Conservation (phyloP, 805 yeast genomes). For the Saccharomycopsis sp. region DNA sequence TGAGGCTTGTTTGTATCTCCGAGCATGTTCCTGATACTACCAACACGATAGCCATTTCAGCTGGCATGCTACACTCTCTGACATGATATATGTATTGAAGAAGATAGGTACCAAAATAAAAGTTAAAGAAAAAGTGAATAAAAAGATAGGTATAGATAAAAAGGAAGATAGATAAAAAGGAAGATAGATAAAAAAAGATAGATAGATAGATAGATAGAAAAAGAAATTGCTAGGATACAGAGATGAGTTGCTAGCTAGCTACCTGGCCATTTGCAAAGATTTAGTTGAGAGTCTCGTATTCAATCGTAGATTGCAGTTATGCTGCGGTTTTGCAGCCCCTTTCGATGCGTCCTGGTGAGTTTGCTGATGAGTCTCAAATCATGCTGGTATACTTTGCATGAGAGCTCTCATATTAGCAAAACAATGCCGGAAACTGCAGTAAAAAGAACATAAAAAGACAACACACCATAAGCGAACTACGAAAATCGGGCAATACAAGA, state of each 20-base stretch:
- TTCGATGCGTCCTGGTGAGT: no score
- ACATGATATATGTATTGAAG: no score
- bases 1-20: background rate
- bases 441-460: background rate
- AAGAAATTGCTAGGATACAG: background rate
- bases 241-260: background rate
- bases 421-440: background rate
- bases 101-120: no score
- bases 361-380: background rate
- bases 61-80: no score
- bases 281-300: no score
- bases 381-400: background rate
- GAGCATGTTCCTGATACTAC: background rate
- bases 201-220: background rate
- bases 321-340: no score
- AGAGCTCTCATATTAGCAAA: background rate
- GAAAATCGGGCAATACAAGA: background rate
- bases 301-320: no score
- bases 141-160: background rate
- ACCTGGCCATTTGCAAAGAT: no score
- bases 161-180: background rate
- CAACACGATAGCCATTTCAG: no score
- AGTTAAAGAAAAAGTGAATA: background rate
- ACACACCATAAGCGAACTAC: background rate
- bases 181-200: background rate